A percentile compares a stretch with the other conserved stretches of the same genome.
Conservation (phyloP, 805 yeast species). For the Kluyveromyces siamensis region DNA sequence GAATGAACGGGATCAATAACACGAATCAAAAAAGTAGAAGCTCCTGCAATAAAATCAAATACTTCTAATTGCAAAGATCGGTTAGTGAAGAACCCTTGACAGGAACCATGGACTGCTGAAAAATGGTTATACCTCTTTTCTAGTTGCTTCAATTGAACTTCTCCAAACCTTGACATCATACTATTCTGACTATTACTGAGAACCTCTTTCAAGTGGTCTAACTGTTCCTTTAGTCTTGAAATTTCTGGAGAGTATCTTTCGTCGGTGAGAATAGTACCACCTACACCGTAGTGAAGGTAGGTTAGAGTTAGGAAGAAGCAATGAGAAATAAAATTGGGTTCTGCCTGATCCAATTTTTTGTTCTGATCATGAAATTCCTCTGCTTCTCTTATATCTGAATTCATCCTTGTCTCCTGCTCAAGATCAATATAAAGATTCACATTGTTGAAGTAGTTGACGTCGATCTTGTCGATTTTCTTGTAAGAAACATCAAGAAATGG, state of each 20-base stretch:
- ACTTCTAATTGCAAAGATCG: constrained; percentile 52
- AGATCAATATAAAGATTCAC: constrained; percentile 48
- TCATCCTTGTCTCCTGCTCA: constrained; percentile 72
- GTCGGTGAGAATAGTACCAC: constrained; percentile 58
- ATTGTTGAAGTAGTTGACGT: constrained; percentile 55
- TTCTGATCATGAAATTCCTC: constrained; percentile 41
- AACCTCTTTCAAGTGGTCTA: constrained; percentile 26
- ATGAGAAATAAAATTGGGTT: constrained; percentile 78
- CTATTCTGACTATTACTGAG: constrained; percentile 8
- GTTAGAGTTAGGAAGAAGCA: constrained; percentile 75
- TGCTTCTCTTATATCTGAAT: constrained; percentile 66
- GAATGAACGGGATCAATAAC: constrained; percentile 63
- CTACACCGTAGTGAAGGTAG: constrained; percentile 80
- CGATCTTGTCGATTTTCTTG: constrained; percentile 68
- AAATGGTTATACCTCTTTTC: constrained; percentile 33
- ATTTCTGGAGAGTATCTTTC: constrained; percentile 47
- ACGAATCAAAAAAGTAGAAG: constrained; percentile 61
- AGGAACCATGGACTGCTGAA: constrained; percentile 43
- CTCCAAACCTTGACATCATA: constrained; percentile 25
- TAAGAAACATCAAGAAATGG: constrained; percentile 72
- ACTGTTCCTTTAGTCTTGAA: constrained; percentile 35
- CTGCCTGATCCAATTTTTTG: constrained; percentile 27
- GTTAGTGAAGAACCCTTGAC: constrained; percentile 54
- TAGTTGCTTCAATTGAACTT: constrained; percentile 41
- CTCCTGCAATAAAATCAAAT: constrained; percentile 70